Percentiles rank a stretch among this genome's conserved stretches.
phyloP scores from a whole-genome alignment of 176 grass and related monocot species.

The Oryza officinalis region DNA sequence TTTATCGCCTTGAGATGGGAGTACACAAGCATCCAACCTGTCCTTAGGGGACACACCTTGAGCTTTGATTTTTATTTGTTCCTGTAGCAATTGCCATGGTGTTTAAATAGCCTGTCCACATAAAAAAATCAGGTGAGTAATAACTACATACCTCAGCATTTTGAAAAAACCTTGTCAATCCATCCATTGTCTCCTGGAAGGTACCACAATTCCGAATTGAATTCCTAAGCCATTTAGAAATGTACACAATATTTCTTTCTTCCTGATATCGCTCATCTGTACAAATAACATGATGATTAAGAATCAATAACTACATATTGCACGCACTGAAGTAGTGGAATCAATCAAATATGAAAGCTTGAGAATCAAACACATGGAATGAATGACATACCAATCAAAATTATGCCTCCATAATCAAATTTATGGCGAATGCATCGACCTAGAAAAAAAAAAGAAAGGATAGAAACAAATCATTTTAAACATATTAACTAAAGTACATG shows the following conservation, averaged over 20 bases:
- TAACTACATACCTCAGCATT: constrained; percentile 64
- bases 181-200: constrained; percentile 71
- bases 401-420: constrained; percentile 93
- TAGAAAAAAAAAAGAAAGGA: constrained; percentile 50
- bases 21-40: constrained; percentile 39
- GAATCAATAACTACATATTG: constrained; percentile 16
- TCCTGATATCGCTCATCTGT: constrained; percentile 88
- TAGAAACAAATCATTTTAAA: constrained; percentile 39
- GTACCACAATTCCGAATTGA: constrained; percentile 66
- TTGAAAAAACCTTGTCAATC: constrained; percentile 69
- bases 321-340: constrained; percentile 1
- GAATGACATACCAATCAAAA: constrained; percentile 72
- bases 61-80: constrained; percentile 43
- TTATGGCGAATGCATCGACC: constrained; percentile 95
- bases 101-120: constrained; percentile 16
- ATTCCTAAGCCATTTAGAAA: constrained; percentile 93
- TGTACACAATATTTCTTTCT: constrained; percentile 67
- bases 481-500: constrained; percentile 19
- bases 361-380: constrained; percentile 1
- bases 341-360: constrained; percentile 27
- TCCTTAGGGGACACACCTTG: constrained; percentile 29
- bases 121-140: constrained; percentile 28
- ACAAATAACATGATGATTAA: constrained; percentile 22
- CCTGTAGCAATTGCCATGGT: constrained; percentile 46
- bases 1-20: constrained; percentile 42